Evolutionary conservation across 257 asterid genomes (phyloP).

Genomic region (Jacaranda mimosifolia): DNA sequence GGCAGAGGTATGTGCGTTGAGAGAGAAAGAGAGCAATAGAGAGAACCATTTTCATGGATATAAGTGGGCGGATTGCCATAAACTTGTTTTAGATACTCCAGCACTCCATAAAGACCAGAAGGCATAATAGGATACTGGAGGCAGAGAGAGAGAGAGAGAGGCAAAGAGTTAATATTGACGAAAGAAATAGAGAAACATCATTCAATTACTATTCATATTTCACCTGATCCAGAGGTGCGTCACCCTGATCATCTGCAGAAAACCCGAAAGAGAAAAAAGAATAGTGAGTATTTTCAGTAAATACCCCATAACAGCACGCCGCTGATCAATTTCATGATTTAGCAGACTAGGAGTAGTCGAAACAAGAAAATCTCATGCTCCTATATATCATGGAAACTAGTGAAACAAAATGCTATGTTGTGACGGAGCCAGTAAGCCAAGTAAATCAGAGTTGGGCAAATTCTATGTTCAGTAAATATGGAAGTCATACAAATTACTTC

Average conservation of each 20-base stretch:
- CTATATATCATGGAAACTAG: too few relatives aligned
- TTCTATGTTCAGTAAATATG: neutral
- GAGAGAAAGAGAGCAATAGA: neutral
- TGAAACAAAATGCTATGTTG: too few relatives aligned
- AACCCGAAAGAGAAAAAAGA: neutral
- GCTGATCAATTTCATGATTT: neutral
- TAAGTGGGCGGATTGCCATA: constrained; percentile 22
- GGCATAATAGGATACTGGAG: constrained; percentile 34
- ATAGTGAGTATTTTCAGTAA: neutral
- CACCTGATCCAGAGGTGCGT: constrained; percentile 30
- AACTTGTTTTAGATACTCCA: constrained; percentile 49
- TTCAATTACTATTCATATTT: neutral
- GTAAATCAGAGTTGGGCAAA: neutral
- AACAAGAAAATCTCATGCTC: too few relatives aligned
- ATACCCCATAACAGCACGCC: neutral
- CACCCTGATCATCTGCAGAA: constrained; percentile 16
- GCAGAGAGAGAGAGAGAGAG: neutral
- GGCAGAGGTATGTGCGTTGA: neutral
- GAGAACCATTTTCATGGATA: constrained; percentile 60
- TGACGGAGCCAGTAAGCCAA: too few relatives aligned
- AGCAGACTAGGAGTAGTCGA: neutral
- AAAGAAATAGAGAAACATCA: neutral
- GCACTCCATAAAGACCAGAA: constrained; percentile 40
- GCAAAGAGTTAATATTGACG: neutral
- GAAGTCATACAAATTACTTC: constrained; percentile 39